phyloP scores from a whole-genome alignment of 2,329 filamentous ascomycete genomes.

The Lasiodiplodia sp. region DNA sequence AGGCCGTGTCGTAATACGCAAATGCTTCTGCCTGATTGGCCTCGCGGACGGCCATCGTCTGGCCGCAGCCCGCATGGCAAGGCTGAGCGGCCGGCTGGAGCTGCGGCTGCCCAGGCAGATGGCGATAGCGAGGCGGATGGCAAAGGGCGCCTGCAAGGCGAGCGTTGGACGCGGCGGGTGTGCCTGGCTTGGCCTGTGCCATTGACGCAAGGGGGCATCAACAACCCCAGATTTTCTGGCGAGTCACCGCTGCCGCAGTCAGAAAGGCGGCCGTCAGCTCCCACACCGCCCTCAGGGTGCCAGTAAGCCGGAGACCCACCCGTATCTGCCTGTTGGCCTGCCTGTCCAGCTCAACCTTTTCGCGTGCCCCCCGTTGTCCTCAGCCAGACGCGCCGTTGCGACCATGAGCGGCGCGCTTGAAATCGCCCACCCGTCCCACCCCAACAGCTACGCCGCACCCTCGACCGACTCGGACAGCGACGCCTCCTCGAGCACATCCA shows the following conservation, averaged over 20 bases:
- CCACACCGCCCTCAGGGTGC: conserved; percentile 14
- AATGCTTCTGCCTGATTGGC: conserved; percentile 14
- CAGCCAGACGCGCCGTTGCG: conserved; percentile 1
- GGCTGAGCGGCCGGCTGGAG: not conserved
- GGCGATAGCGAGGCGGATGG: not conserved
- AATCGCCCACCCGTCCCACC: conserved; percentile 9
- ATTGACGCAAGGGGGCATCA: not conserved
- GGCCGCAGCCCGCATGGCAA: not conserved
- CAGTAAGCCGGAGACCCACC: conserved; percentile 10
- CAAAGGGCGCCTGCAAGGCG: not conserved
- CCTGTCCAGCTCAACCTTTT: conserved; percentile 1
- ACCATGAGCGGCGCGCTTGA: conserved; percentile 26
- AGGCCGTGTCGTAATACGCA: conserved; percentile 11
- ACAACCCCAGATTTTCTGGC: conserved; percentile 30
- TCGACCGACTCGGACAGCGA: conserved; percentile 19
- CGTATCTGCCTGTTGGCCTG: conserved; percentile 8
- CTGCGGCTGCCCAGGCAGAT: not conserved
- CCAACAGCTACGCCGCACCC: conserved; percentile 14
- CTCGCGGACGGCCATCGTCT: not conserved
- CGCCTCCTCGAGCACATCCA: conserved; percentile 19
- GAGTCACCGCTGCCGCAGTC: conserved; percentile 11
- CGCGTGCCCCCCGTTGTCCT: not conserved
- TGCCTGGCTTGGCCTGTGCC: conserved; percentile 27
- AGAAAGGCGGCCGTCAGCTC: conserved; percentile 13
- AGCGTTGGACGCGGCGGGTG: not conserved